phyloP scores from a whole-genome alignment of 345 rosid genomes.

The Xanthoceras sorbifolium region DNA sequence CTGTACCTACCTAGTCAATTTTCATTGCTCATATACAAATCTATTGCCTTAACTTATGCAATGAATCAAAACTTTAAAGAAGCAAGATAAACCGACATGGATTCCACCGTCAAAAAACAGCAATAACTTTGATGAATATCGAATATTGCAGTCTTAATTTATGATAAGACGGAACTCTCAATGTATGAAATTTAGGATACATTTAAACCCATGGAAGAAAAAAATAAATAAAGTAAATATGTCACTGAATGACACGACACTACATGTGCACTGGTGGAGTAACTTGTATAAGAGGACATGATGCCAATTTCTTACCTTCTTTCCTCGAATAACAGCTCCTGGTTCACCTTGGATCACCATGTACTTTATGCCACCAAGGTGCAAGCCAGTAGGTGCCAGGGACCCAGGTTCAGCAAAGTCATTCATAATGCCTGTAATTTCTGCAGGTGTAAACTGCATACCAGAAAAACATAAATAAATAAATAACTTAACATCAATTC shows the following conservation, averaged over 20 bases:
- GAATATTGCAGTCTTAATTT: neutral
- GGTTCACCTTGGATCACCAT: slow-evolving; percentile 57
- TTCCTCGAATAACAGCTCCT: slow-evolving; percentile 49
- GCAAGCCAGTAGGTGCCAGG: slow-evolving; percentile 47
- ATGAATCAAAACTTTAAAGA: neutral
- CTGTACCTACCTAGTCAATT: neutral
- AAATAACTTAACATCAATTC: neutral
- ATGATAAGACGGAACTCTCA: neutral
- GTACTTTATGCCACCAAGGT: slow-evolving; percentile 49
- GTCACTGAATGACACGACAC: neutral
- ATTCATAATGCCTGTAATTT: slow-evolving; percentile 34
- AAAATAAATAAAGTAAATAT: neutral
- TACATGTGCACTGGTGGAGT: neutral
- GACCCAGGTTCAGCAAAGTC: slow-evolving; percentile 49
- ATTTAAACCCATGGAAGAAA: too few species aligned
- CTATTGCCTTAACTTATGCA: neutral
- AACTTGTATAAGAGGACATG: neutral
- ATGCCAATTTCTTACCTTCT: slow-evolving; percentile 32
- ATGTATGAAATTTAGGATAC: neutral
- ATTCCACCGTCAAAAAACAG: neutral
- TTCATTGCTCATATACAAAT: neutral
- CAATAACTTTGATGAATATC: neutral
- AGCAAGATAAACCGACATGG: neutral
- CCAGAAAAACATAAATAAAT: neutral
- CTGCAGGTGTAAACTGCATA: slow-evolving; percentile 33